These are phyloP conservation scores for Jackrogersella minutella DNA, from an alignment of 495 filamentous ascomycete species.

Conservation along the genomic window DNA sequence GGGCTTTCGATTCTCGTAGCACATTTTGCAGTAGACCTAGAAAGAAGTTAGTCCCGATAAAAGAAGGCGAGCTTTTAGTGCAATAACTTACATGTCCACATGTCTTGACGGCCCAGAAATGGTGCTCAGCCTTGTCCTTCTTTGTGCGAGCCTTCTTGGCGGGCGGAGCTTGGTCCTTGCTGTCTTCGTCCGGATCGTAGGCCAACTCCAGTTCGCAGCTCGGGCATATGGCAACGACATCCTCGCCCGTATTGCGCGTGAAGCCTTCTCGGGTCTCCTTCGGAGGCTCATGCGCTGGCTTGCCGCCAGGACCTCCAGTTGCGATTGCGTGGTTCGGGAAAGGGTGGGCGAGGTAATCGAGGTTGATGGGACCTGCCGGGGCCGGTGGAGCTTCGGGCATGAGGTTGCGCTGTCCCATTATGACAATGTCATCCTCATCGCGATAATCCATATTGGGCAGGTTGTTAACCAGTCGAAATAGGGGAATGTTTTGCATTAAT, in stretches of 20 bases:
- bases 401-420: constrained; percentile 42
- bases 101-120: constrained; percentile 59
- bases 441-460: constrained; percentile 5
- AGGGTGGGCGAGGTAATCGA: constrained; percentile 34
- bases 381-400: not conserved
- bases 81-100: constrained; percentile 56
- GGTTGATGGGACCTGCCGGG: constrained; percentile 19
- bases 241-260: constrained; percentile 51
- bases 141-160: constrained; percentile 49
- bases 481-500: constrained; percentile 16
- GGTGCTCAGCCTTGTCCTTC: constrained; percentile 56
- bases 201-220: constrained; percentile 56
- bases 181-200: constrained; percentile 51
- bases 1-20: constrained; percentile 52
- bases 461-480: constrained; percentile 23
- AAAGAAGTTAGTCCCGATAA: constrained; percentile 2
- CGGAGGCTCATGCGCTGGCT: constrained; percentile 48
- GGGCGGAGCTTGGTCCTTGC: constrained; percentile 33
- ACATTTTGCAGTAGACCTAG: constrained; percentile 58
- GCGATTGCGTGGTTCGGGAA: constrained; percentile 12
- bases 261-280: constrained; percentile 50
- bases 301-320: constrained; percentile 28
- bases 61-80: not conserved
- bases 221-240: constrained; percentile 53
- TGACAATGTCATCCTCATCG: constrained; percentile 51